Base-by-base conservation (phyloP, 495 filamentous ascomycete species). In the Amorphotheca resinae region DNA sequence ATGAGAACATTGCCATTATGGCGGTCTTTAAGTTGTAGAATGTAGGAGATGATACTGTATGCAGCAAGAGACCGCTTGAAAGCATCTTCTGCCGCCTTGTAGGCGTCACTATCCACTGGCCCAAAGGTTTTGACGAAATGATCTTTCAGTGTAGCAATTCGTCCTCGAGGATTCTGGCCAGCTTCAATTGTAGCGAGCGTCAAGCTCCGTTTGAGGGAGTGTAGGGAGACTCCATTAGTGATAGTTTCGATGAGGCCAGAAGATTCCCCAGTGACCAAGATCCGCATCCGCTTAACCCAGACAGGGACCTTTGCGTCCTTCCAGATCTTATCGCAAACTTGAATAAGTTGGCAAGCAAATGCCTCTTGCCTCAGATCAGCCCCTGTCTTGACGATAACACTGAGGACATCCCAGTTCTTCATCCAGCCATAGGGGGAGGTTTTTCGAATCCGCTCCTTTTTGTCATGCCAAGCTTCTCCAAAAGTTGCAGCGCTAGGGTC, bases 1-100 rank as follows among this genome's bases (percentile, higher is more conserved):
- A 86, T 80, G 34, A 86, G 64, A 22, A 86, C 77, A 51, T 86
- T 86, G 14, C 81, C 81, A 52, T 86, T 86, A 61, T 86, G 81
- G n/a, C 81, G 66, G 54, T 86, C 81, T 53, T 86, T 86, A 20
- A 86, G 67, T 54, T 85, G 81, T 35, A 86, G 64, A 48, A 86
- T 68, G 53, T 85, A 85, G 45, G 72, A 80, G 44, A 86, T 79
- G 35, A 84, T 71, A 58, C 78, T 82, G 58, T 86, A 86, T 20
- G 80, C 81, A 9, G 81, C 81, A 18, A 85, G 65, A 15, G 74
- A 79, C 26, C 77, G 64, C 57, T 72, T 74, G 59, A 86, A 86
- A 18, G 79, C 77, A 44, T 80, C 79, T 20, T 77, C 71, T 15
- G 76, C 82, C 6, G 68, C 69, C 38, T 58, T 65, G 58, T 84